A percentile compares a stretch with the other conserved stretches of the same genome.
Conservation (phyloP, 2,329 filamentous ascomycete species). For the Daldinia sp. region DNA sequence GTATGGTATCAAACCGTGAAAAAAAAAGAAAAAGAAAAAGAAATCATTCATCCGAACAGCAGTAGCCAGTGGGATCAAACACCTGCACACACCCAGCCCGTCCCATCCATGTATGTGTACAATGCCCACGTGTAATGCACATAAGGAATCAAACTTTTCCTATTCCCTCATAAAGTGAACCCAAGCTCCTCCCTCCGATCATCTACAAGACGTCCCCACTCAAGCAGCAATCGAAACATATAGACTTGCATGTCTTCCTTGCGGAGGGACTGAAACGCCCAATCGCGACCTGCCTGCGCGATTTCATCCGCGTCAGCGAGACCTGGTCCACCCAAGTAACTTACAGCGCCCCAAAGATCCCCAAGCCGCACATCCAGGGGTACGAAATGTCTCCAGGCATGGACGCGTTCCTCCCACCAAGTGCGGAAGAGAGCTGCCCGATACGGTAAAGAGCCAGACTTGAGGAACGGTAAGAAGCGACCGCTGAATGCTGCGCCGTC, state of each 20-base stretch:
- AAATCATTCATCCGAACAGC: conserved; percentile 4
- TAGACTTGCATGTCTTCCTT: conserved; percentile 71
- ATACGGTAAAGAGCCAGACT: conserved; percentile 64
- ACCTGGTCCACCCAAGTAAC: conserved; percentile 47
- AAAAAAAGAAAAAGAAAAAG: too few relatives aligned
- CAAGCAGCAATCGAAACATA: conserved; percentile 65
- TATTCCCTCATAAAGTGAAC: conserved; percentile 40
- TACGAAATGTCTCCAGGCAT: conserved; percentile 73
- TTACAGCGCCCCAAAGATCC: conserved; percentile 48
- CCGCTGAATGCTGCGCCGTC: conserved; percentile 67
- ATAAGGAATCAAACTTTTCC: background rate
- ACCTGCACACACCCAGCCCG: background rate
- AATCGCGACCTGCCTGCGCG: conserved; percentile 64
- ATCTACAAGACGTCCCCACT: conserved; percentile 59
- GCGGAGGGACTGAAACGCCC: conserved; percentile 66
- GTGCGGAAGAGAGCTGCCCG: conserved; percentile 72
- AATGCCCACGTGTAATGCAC: conserved; percentile 8
- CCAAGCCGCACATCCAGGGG: conserved; percentile 64
- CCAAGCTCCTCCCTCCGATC: conserved; percentile 55
- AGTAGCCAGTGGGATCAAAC: background rate
- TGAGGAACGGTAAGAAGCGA: conserved; percentile 64
- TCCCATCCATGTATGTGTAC: conserved; percentile 6
- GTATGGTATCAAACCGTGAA: conserved; percentile 31
- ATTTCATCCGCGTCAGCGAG: conserved; percentile 60
- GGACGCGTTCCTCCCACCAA: conserved; percentile 72